These are phyloP conservation scores for Aurantiochytrium sp. DNA, from an alignment of 108 stramenopile species.

Conservation along the genomic window DNA sequence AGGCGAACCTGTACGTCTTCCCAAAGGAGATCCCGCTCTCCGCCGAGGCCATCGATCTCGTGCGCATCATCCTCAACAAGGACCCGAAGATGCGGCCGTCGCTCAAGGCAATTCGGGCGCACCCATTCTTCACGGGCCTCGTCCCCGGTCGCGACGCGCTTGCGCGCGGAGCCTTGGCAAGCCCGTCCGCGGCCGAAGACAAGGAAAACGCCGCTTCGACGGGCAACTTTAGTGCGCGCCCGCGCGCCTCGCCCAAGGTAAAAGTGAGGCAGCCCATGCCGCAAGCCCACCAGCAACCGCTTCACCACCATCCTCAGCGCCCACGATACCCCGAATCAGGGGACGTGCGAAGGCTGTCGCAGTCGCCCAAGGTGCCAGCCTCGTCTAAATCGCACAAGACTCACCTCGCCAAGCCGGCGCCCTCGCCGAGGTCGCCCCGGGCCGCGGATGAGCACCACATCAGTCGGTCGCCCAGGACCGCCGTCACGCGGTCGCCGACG, in stretches of 20 bases:
- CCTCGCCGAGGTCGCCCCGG: too few species aligned
- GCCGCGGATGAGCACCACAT: too few species aligned
- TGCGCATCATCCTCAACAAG: conserved; percentile 79
- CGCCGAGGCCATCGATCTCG: conserved; percentile 71
- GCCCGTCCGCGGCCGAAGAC: background rate
- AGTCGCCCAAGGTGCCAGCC: too few species aligned
- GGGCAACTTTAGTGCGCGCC: background rate
- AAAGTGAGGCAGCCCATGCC: too few species aligned
- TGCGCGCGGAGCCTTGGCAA: too few species aligned
- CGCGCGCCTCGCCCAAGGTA: too few species aligned
- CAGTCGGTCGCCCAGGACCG: too few species aligned
- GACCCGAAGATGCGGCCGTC: conserved; percentile 76
- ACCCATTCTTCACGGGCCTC: conserved; percentile 70
- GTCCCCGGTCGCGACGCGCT: background rate
- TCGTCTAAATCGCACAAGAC: too few species aligned
- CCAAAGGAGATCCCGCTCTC: conserved; percentile 71
- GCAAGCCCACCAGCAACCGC: too few species aligned
- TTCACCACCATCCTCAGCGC: background rate
- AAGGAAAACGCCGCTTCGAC: background rate
- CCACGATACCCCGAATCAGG: too few species aligned
- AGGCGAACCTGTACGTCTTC: conserved; percentile 85
- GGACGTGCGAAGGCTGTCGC: too few species aligned
- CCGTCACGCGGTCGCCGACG: background rate
- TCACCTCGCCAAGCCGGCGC: too few species aligned
- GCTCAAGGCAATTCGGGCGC: conserved; percentile 63